A percentile compares a stretch with the other conserved stretches of the same genome.
These are phyloP conservation scores for Casuarina cunninghamiana DNA, from an alignment of 306 rosid species.

Conservation along the genomic window DNA sequence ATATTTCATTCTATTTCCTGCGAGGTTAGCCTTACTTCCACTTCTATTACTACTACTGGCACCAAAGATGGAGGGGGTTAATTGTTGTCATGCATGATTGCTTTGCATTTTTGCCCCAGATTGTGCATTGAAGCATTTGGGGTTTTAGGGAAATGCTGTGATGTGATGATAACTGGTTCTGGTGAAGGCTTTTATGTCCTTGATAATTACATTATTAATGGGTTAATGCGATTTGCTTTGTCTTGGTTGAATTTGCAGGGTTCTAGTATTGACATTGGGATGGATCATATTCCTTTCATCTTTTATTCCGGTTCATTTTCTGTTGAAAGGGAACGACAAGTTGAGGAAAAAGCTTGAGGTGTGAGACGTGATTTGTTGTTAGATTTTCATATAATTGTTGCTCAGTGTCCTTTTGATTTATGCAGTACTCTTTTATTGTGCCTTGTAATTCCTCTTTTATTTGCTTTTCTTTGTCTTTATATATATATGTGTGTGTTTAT, in stretches of 20 bases:
- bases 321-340: conserved; percentile 69
- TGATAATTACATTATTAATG: conserved; percentile 17
- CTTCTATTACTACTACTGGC: neutral
- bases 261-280: conserved; percentile 73
- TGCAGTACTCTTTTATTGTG: neutral
- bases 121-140: neutral
- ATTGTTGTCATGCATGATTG: conserved; percentile 3
- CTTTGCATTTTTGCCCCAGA: neutral
- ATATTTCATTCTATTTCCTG: conserved; percentile 76
- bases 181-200: neutral
- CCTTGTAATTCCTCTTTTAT: neutral
- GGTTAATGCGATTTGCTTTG: neutral
- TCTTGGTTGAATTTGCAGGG: conserved; percentile 58
- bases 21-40: conserved; percentile 53
- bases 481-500: neutral
- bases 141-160: neutral
- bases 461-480: neutral
- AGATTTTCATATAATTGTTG: neutral
- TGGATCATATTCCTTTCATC: conserved; percentile 93
- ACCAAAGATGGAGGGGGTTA: neutral
- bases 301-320: conserved; percentile 74
- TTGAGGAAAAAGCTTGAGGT: conserved; percentile 86
- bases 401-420: neutral
- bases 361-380: conserved; percentile 31
- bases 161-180: neutral